Conservation (phyloP, 768 basidiomycete genomes). For the Lactarius evosmus region DNA sequence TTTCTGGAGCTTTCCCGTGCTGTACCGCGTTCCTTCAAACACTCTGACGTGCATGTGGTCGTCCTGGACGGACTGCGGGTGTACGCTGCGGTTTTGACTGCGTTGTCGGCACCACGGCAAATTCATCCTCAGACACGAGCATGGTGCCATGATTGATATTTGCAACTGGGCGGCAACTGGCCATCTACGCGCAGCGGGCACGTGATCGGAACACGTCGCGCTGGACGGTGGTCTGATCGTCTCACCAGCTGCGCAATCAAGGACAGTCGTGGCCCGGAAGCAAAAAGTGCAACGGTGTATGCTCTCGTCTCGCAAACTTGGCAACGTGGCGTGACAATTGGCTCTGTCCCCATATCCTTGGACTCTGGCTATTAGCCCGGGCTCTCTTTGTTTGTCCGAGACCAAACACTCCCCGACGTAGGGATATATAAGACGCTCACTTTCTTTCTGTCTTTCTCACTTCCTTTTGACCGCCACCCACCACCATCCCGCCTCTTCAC, state of each 20-base stretch:
- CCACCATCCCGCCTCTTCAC: slow-evolving; percentile 2
- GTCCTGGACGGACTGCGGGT: slow-evolving; percentile 11
- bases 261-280: not conserved
- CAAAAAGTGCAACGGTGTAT: not conserved
- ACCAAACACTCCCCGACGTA: slow-evolving; percentile 25
- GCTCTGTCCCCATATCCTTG: not conserved
- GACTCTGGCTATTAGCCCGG: slow-evolving; percentile 7
- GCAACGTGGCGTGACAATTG: not conserved
- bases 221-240: not conserved
- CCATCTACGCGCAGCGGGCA: slow-evolving; percentile 15
- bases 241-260: slow-evolving; percentile 19
- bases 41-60: not conserved
- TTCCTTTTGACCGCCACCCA: slow-evolving; percentile 1
- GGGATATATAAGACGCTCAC: slow-evolving; percentile 25
- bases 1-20: slow-evolving; percentile 1
- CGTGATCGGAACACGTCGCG: slow-evolving; percentile 16
- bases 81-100: slow-evolving; percentile 13
- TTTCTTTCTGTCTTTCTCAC: slow-evolving; percentile 9
- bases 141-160: slow-evolving; percentile 4
- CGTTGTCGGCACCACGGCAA: not conserved
- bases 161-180: not conserved
- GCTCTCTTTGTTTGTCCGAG: slow-evolving; percentile 23
- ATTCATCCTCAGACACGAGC: not conserved
- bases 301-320: not conserved
- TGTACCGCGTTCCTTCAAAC: not conserved